phyloP scores from a whole-genome alignment of 345 rosid species.

The Carallia brachiata region DNA sequence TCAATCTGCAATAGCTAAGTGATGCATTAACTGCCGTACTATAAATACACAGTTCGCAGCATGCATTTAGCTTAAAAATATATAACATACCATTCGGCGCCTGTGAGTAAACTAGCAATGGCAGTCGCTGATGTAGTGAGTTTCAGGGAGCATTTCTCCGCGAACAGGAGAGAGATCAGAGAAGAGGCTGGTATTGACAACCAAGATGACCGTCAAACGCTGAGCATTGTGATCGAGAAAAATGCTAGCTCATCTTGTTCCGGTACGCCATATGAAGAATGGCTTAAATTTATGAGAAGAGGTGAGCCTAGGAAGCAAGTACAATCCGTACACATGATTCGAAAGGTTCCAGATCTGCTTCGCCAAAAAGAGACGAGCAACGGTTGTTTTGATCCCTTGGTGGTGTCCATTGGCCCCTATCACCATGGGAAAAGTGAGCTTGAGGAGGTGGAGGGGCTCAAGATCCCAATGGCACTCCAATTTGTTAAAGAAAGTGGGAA shows the following conservation, averaged over 20 bases:
- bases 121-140: not conserved
- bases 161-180: too few relatives aligned
- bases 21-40: too few relatives aligned
- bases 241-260: not conserved
- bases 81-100: too few relatives aligned
- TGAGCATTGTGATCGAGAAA: not conserved
- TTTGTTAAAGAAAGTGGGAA: too few relatives aligned
- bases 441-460: constrained; percentile 3
- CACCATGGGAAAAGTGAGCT: constrained; percentile 9
- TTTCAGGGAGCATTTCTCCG: too few relatives aligned
- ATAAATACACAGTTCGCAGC: too few relatives aligned
- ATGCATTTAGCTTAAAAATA: too few relatives aligned
- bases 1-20: too few relatives aligned
- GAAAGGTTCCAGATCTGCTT: not conserved
- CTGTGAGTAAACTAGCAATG: not conserved
- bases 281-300: not conserved
- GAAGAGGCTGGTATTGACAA: too few relatives aligned
- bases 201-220: not conserved
- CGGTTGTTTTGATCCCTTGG: not conserved
- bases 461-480: not conserved
- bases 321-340: not conserved
- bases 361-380: not conserved
- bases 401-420: constrained; percentile 14
- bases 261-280: not conserved
- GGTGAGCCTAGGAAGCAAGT: not conserved